Evolutionary conservation across 441 rosid genomes (phyloP).

Genomic region (Manihot esculenta): DNA sequence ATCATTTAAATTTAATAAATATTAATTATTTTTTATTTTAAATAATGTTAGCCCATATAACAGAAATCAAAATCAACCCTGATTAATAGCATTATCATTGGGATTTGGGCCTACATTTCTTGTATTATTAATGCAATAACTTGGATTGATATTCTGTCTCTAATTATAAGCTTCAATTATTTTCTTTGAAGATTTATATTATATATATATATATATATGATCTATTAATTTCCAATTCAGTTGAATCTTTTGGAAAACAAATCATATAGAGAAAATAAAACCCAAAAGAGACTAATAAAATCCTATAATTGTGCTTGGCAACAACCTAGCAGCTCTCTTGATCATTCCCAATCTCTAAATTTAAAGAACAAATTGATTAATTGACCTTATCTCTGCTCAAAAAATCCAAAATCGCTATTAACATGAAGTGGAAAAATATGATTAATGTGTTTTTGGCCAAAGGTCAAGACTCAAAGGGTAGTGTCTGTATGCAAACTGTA

Average conservation of each 20-base stretch:
- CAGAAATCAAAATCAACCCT: not conserved
- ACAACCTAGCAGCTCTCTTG: slow-evolving; percentile 4
- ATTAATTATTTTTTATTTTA: too few species aligned
- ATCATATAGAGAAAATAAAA: too few species aligned
- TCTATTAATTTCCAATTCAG: not conserved
- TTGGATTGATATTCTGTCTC: slow-evolving; percentile 20
- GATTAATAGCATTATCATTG: slow-evolving; percentile 11
- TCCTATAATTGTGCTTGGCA: slow-evolving; percentile 9
- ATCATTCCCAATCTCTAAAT: too few species aligned
- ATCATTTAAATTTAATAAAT: too few species aligned
- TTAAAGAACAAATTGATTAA: too few species aligned
- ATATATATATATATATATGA: not conserved
- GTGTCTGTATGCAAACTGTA: slow-evolving; percentile 9
- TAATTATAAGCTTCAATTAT: slow-evolving; percentile 9
- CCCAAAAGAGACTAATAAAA: slow-evolving; percentile 15
- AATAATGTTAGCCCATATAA: too few species aligned
- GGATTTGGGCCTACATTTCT: slow-evolving; percentile 2
- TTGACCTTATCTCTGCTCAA: not conserved
- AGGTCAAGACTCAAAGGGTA: not conserved
- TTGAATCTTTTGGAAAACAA: not conserved
- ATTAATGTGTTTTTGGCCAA: not conserved
- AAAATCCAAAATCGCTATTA: slow-evolving; percentile 2
- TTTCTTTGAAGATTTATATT: slow-evolving; percentile 13
- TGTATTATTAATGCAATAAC: slow-evolving; percentile 21
- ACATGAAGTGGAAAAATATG: not conserved